A percentile compares a stretch with the other conserved stretches of the same genome.
These are phyloP conservation scores for Leccinum imitatum DNA, from an alignment of 768 basidiomycete genomes.

Conservation along the genomic window DNA sequence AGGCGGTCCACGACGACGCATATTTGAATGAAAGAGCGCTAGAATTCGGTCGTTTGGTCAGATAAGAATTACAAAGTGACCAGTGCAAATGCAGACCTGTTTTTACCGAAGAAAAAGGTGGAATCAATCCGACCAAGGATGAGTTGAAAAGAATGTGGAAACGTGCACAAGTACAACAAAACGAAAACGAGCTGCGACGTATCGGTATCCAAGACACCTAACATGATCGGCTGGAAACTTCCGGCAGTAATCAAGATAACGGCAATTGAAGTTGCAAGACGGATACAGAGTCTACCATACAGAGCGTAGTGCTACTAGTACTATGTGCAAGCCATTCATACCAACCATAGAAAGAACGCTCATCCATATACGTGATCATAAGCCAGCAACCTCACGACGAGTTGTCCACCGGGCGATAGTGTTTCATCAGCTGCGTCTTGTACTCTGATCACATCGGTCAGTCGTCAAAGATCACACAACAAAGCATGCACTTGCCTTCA, in stretches of 20 bases:
- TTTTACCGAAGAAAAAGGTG: constrained; percentile 1
- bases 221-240: neutral
- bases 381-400: constrained; percentile 27
- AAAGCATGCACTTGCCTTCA: constrained; percentile 45
- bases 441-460: constrained; percentile 47
- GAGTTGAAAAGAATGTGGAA: neutral
- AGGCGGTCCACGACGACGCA: constrained; percentile 71
- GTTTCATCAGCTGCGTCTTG: constrained; percentile 67
- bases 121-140: constrained; percentile 7
- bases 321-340: constrained; percentile 1
- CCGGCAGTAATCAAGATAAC: neutral
- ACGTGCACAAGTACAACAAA: neutral
- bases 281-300: neutral
- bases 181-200: neutral
- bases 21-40: constrained; percentile 22
- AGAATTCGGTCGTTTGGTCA: neutral
- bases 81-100: neutral
- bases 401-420: constrained; percentile 59
- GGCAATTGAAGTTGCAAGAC: neutral
- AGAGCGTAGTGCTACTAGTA: neutral
- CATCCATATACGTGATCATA: constrained; percentile 1
- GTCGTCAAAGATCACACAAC: neutral
- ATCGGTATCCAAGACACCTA: neutral
- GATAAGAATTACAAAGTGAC: neutral
- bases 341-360: constrained; percentile 1